Evolutionary conservation across 768 basidiomycete genomes (phyloP).

Genomic region (Rhodosporidiobolus sp.): DNA sequence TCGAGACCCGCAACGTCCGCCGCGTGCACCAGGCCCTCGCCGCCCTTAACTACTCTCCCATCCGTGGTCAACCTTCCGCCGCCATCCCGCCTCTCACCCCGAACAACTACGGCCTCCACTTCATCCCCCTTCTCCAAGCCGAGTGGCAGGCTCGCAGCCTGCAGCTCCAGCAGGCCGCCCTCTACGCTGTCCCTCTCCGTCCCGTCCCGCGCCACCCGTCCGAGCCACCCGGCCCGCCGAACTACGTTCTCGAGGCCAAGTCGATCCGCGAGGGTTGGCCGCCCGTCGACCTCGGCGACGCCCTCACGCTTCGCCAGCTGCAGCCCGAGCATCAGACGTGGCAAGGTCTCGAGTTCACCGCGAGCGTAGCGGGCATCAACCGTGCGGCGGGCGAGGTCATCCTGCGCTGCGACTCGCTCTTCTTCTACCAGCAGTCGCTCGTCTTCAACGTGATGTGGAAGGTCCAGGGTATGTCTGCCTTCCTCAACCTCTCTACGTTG

Average conservation of each 20-base stretch:
- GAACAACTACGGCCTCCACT: slow-evolving; percentile 16
- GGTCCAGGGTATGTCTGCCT: slow-evolving; percentile 29
- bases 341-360: slow-evolving; percentile 43
- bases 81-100: slow-evolving; percentile 4
- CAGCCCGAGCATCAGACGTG: slow-evolving; percentile 35
- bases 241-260: slow-evolving; percentile 43
- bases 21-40: not conserved
- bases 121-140: slow-evolving; percentile 13
- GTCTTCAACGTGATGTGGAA: slow-evolving; percentile 29
- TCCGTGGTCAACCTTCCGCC: not conserved
- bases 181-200: slow-evolving; percentile 17
- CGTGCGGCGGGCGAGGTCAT: slow-evolving; percentile 45
- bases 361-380: slow-evolving; percentile 44
- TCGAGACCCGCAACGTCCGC: not conserved
- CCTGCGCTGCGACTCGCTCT: slow-evolving; percentile 38
- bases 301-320: slow-evolving; percentile 46
- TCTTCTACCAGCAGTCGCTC: slow-evolving; percentile 7
- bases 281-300: slow-evolving; percentile 47
- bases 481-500: not conserved
- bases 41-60: too few species aligned
- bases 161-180: slow-evolving; percentile 16
- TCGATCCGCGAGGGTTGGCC: slow-evolving; percentile 49
- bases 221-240: slow-evolving; percentile 4
- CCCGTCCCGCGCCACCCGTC: not conserved
- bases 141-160: slow-evolving; percentile 14